A percentile compares a stretch with the other conserved stretches of the same genome.
These are phyloP conservation scores for Arachis hypogaea DNA, from an alignment of 306 rosid species.

Conservation along the genomic window DNA sequence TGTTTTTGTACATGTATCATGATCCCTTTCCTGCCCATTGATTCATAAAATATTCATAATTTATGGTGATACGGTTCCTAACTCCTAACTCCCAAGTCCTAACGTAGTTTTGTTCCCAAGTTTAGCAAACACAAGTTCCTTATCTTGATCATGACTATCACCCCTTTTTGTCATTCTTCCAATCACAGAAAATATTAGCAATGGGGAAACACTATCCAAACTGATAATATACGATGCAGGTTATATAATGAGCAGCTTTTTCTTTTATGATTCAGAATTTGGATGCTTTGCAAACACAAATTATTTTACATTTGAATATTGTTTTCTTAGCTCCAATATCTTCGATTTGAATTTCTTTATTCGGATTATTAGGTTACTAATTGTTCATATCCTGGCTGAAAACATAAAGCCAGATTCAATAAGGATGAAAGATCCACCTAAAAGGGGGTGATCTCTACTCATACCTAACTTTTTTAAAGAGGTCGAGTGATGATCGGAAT, in stretches of 20 bases:
- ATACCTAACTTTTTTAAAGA: too few relatives aligned
- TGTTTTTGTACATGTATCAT: conserved; percentile 33
- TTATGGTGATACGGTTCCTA: conserved; percentile 1
- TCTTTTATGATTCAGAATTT: conserved; percentile 10
- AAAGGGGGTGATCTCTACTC: too few relatives aligned
- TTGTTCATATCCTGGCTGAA: neutral
- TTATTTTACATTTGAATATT: neutral
- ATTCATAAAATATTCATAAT: conserved; percentile 10
- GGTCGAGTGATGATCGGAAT: too few relatives aligned
- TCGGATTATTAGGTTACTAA: neutral
- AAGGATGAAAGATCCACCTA: too few relatives aligned
- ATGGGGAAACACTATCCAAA: neutral
- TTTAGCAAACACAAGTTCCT: conserved; percentile 24
- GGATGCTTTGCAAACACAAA: neutral
- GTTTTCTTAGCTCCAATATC: neutral
- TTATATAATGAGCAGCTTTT: neutral
- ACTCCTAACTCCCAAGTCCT: neutral
- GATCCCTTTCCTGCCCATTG: conserved; percentile 27
- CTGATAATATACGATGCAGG: conserved; percentile 3
- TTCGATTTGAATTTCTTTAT: neutral
- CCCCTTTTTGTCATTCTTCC: neutral
- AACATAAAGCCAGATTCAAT: too few relatives aligned
- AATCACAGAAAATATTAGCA: conserved; percentile 17
- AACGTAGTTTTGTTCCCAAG: neutral
- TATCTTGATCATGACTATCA: conserved; percentile 1